Evolutionary conservation across 1,284 basidiomycete species (phyloP), one percentile per base, ranked within the genome.

Genomic region (Clitocybe nebularis): DNA sequence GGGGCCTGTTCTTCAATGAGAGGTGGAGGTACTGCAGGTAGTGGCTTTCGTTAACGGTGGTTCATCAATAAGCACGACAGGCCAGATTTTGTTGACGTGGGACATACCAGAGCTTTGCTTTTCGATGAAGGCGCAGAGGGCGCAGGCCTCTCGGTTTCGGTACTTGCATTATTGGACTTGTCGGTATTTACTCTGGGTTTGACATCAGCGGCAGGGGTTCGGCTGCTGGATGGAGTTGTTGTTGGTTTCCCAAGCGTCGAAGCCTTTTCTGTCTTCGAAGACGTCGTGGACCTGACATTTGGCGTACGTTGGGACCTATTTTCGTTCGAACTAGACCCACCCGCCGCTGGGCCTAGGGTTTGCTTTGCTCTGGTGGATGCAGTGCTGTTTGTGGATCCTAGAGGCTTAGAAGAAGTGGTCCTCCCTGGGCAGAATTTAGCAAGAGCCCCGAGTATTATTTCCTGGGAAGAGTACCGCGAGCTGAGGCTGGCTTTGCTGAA

Each of bases 391-490:
- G n/a, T n/a, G n/a, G n/a, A n/a, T n/a, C n/a, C n/a, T n/a, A 57
- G 40, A n/a, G 56, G 53, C 45, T 58, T 61, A 24, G 57, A 51
- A 13, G 38, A 44, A 13, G 41, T 39, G 20, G 50, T 50, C 47
- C 62, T 59, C 34, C 61, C 61, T 64, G 59, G 38, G 29, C 37
- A 51, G 39, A 24, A 39, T 51, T 61, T 42, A 59, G 54, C 45
- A 53, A 25, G 28, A 36, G 39, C 41, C 29, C 42, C 37, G 39
- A 26, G 36, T 30, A 36, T 36, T 36, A 30, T 14, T 35, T 35
- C 37, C 21, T 30, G 36, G 21, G 35, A 45, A 46, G n/a, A 43
- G 50, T 59, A 63, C 61, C 61, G 43, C 60, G 61, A 42, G 53
- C 39, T 39, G 44, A 28, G 20, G 49, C 48, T 23, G 50, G 22